phyloP scores from a whole-genome alignment of 805 yeast species.

The Maudiozyma barnettii region DNA sequence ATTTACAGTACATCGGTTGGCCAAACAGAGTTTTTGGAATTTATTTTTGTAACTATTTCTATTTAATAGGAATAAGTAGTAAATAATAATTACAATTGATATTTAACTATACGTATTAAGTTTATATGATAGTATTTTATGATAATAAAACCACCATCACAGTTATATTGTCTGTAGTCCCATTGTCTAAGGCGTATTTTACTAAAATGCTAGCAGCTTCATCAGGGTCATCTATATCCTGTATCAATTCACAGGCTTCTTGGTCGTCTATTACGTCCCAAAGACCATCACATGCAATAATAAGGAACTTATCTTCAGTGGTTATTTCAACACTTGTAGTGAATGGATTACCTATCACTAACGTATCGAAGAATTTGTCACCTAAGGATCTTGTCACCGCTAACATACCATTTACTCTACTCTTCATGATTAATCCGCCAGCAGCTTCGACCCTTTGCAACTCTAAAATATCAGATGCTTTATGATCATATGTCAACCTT shows the following conservation, averaged over 20 bases:
- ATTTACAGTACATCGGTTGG: too few species aligned
- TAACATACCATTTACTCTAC: constrained; percentile 88
- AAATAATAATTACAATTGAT: neutral
- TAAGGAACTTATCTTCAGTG: constrained; percentile 60
- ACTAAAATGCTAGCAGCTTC: constrained; percentile 61
- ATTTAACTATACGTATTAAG: constrained; percentile 1
- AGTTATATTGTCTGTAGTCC: constrained; percentile 86
- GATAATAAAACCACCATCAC: constrained; percentile 65
- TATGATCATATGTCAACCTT: constrained; percentile 85
- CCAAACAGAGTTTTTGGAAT: neutral
- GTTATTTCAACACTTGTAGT: constrained; percentile 78
- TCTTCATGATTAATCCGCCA: constrained; percentile 85
- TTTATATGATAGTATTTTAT: neutral
- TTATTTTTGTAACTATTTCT: neutral
- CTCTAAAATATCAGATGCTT: constrained; percentile 76
- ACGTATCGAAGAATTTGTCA: constrained; percentile 81
- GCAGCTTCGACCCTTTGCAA: constrained; percentile 59
- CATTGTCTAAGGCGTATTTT: constrained; percentile 61
- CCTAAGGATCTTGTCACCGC: constrained; percentile 94
- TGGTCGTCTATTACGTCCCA: constrained; percentile 92
- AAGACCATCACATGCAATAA: constrained; percentile 90
- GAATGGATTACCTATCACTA: constrained; percentile 84
- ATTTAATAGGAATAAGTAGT: neutral
- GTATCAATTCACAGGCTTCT: constrained; percentile 67
- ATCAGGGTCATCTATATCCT: constrained; percentile 45